These are phyloP conservation scores for Tetrapisispora namnaoensis DNA, from an alignment of 805 yeast species.

Conservation along the genomic window DNA sequence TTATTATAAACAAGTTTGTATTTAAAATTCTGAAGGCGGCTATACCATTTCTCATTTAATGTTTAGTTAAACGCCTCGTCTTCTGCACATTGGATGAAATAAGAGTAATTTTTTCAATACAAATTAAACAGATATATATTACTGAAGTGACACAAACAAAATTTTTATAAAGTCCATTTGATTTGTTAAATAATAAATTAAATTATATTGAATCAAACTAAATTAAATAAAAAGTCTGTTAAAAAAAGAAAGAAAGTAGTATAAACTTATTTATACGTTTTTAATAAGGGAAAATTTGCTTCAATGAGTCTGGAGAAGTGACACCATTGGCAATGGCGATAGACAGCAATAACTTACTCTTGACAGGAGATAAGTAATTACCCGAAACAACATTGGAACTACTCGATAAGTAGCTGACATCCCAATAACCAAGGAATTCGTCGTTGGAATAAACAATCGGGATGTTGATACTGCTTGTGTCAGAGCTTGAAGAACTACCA, in stretches of 20 bases:
- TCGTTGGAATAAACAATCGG: slow-evolving; percentile 20
- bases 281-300: slow-evolving; percentile 6
- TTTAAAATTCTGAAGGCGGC: too few relatives aligned
- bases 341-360: slow-evolving; percentile 25
- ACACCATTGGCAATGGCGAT: slow-evolving; percentile 24
- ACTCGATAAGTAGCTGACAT: slow-evolving; percentile 10
- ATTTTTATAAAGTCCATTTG: too few relatives aligned
- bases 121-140: too few relatives aligned
- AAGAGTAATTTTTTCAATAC: too few relatives aligned
- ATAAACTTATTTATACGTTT: background rate
- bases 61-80: too few relatives aligned
- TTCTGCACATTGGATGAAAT: too few relatives aligned
- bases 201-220: too few relatives aligned
- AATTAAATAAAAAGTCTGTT: background rate
- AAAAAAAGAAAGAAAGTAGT: background rate
- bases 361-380: slow-evolving; percentile 22
- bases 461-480: slow-evolving; percentile 1
- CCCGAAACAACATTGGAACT: slow-evolving; percentile 14
- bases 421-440: background rate
- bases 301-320: slow-evolving; percentile 5
- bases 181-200: too few relatives aligned
- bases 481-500: slow-evolving; percentile 5
- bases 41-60: too few relatives aligned
- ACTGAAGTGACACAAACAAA: too few relatives aligned
- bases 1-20: too few relatives aligned